phyloP scores from a whole-genome alignment of 306 rosid genomes.

The Gynostemma pentaphyllum region DNA sequence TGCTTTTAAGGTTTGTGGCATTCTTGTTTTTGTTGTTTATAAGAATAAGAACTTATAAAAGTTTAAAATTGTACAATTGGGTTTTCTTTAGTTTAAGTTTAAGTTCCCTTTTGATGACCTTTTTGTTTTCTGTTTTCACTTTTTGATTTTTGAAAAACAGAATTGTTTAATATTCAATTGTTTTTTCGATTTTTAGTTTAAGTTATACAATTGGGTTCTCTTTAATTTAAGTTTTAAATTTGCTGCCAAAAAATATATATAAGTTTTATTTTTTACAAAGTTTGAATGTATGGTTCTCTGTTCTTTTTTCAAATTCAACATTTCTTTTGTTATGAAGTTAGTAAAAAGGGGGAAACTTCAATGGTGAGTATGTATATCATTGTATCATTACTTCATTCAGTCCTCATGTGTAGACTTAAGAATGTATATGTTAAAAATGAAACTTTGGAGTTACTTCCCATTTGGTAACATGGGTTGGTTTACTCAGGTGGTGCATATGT shows the following conservation, averaged over 20 bases:
- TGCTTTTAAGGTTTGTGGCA: constrained; percentile 64
- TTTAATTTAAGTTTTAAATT: too few relatives aligned
- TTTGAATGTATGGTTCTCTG: not conserved
- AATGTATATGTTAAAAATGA: not conserved
- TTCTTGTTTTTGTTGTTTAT: not conserved
- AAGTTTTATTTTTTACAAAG: too few relatives aligned
- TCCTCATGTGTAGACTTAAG: not conserved
- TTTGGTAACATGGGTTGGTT: constrained; percentile 62
- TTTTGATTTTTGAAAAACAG: too few relatives aligned
- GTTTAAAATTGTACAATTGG: too few relatives aligned
- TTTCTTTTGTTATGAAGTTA: not conserved
- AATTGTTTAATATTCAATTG: too few relatives aligned
- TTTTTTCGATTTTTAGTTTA: too few relatives aligned
- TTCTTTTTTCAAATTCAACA: not conserved
- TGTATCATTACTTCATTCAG: not conserved
- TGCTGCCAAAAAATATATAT: too few relatives aligned
- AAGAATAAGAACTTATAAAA: too few relatives aligned
- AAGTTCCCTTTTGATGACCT: too few relatives aligned
- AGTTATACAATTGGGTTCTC: too few relatives aligned
- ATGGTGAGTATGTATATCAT: not conserved
- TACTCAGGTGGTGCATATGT: constrained; percentile 82
- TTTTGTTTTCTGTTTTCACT: too few relatives aligned
- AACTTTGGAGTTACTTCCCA: constrained; percentile 9
- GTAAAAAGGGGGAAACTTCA: not conserved
- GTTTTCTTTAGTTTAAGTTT: too few relatives aligned